Conservation (phyloP, 1,284 basidiomycete genomes). For the Fomitiporia mediterranea region DNA sequence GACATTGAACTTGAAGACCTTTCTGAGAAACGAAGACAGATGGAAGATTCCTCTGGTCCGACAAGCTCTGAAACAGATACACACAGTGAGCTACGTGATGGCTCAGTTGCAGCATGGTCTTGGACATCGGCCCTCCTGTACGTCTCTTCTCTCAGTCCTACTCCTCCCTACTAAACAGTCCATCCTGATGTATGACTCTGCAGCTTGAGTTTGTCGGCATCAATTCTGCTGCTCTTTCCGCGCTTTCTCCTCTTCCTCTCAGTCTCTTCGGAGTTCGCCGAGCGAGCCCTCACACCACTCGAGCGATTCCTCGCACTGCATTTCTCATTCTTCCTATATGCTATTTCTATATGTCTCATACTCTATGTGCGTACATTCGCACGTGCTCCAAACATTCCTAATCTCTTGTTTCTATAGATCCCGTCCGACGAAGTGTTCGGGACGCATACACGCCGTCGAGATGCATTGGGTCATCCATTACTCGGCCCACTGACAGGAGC, state of each 20-base stretch:
- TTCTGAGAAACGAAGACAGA: slow-evolving; percentile 5
- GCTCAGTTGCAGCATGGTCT: slow-evolving; percentile 17
- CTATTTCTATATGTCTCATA: slow-evolving; percentile 24
- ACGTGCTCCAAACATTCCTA: not conserved
- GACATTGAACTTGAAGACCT: slow-evolving; percentile 20
- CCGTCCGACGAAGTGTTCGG: slow-evolving; percentile 18
- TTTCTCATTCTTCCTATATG: slow-evolving; percentile 27
- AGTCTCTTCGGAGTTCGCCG: slow-evolving; percentile 12
- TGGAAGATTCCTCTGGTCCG: not conserved
- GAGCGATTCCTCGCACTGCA: slow-evolving; percentile 28
- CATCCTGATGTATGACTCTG: not conserved
- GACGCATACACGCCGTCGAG: slow-evolving; percentile 10
- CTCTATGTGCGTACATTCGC: slow-evolving; percentile 24
- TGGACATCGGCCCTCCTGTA: slow-evolving; percentile 18
- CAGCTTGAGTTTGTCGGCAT: slow-evolving; percentile 18
- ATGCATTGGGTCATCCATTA: slow-evolving; percentile 49
- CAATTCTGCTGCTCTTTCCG: slow-evolving; percentile 21
- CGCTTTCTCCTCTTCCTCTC: slow-evolving; percentile 23
- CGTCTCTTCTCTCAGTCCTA: not conserved
- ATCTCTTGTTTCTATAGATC: slow-evolving; percentile 9
- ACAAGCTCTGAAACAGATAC: not conserved
- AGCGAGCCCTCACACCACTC: slow-evolving; percentile 26
- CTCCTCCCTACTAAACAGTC: not conserved
- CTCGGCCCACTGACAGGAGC: slow-evolving; percentile 52
- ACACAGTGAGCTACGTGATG: slow-evolving; percentile 5